These are phyloP conservation scores for Sphaceloma murrayae DNA, from an alignment of 2,329 filamentous ascomycete genomes.

Conservation along the genomic window DNA sequence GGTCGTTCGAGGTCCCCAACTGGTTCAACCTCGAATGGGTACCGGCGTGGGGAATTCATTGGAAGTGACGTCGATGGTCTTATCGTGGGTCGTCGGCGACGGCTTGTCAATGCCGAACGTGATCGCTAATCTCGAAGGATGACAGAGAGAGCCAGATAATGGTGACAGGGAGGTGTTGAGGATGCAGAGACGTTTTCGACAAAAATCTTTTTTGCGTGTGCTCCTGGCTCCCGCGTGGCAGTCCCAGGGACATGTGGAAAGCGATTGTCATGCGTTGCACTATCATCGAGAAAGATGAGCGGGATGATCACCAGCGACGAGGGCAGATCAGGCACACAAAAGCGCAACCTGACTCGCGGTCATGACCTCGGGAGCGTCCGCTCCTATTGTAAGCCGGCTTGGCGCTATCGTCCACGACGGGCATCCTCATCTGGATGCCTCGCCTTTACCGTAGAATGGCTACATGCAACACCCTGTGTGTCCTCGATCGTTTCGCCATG, in stretches of 20 bases:
- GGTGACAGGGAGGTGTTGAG: neutral
- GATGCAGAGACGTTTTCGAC: neutral
- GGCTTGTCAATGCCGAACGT: neutral
- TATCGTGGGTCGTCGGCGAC: constrained; percentile 3
- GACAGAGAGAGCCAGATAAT: neutral
- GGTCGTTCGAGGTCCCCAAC: constrained; percentile 5
- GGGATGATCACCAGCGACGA: constrained; percentile 11
- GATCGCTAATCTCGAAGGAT: constrained; percentile 9
- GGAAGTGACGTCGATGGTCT: constrained; percentile 12
- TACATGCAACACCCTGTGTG: too few species aligned
- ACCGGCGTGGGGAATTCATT: neutral
- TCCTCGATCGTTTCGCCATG: too few species aligned
- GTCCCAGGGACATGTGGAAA: too few species aligned
- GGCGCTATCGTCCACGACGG: too few species aligned
- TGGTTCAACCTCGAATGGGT: constrained; percentile 7
- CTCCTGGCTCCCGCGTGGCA: too few species aligned
- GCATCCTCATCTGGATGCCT: too few species aligned
- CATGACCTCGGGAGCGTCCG: too few species aligned
- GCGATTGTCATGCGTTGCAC: constrained; percentile 1
- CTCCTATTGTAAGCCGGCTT: too few species aligned
- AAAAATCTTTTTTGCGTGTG: too few species aligned
- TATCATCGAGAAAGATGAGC: neutral
- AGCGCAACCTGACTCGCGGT: constrained; percentile 8
- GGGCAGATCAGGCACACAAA: constrained; percentile 5
- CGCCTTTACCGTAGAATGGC: too few species aligned